Evolutionary conservation across 1,284 basidiomycete species (phyloP).

Genomic region (Sporisorium scitamineum): DNA sequence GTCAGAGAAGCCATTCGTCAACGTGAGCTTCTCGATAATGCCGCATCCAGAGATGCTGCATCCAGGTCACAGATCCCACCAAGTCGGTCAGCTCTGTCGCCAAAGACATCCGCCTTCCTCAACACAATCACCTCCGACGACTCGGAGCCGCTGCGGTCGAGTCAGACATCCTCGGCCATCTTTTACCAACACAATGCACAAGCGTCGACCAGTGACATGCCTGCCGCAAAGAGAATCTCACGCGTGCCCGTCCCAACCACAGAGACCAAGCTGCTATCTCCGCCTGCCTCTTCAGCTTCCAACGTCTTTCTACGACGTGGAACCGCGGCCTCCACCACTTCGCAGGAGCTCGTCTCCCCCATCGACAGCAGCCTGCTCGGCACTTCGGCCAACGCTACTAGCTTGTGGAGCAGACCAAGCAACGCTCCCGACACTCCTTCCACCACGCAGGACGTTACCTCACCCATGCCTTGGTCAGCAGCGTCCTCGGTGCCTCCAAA

Average conservation of each 20-base stretch:
- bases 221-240: slow-evolving; percentile 23
- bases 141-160: slow-evolving; percentile 18
- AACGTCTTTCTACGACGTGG: slow-evolving; percentile 15
- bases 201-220: neutral
- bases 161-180: slow-evolving; percentile 26
- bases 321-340: slow-evolving; percentile 19
- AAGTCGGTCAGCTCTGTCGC: slow-evolving; percentile 29
- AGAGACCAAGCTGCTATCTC: slow-evolving; percentile 19
- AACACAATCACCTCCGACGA: slow-evolving; percentile 14
- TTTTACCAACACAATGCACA: slow-evolving; percentile 28
- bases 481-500: slow-evolving; percentile 26
- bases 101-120: slow-evolving; percentile 30
- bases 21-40: slow-evolving; percentile 41
- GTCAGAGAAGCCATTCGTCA: slow-evolving; percentile 44
- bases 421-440: slow-evolving; percentile 43
- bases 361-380: slow-evolving; percentile 52
- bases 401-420: slow-evolving; percentile 44
- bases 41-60: slow-evolving; percentile 4
- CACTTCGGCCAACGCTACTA: slow-evolving; percentile 43
- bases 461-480: slow-evolving; percentile 37
- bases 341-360: slow-evolving; percentile 36
- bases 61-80: slow-evolving; percentile 12
- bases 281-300: slow-evolving; percentile 15
- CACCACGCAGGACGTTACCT: slow-evolving; percentile 35
- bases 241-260: slow-evolving; percentile 34